Evolutionary conservation across 768 basidiomycete genomes (phyloP).

Genomic region (Dacryopinax spathularia): DNA sequence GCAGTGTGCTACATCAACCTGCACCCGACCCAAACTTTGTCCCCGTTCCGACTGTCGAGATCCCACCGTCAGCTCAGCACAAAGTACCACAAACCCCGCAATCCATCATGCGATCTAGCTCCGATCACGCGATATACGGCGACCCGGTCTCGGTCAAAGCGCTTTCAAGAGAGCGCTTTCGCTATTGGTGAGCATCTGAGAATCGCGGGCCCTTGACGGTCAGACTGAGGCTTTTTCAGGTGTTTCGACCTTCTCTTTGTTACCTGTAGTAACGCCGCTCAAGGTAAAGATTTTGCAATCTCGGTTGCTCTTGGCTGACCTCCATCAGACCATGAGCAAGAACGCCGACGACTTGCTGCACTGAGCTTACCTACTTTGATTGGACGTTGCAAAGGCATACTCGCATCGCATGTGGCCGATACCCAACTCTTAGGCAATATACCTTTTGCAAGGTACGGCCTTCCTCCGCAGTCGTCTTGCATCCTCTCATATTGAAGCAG

Average conservation of each 20-base stretch:
- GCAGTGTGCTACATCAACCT: background rate
- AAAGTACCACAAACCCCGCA: background rate
- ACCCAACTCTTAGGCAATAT: conserved; percentile 69
- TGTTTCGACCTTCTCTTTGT: conserved; percentile 77
- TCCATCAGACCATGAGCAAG: conserved; percentile 41
- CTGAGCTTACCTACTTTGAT: conserved; percentile 58
- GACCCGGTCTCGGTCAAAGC: background rate
- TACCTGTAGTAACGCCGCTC: conserved; percentile 53
- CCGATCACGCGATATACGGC: background rate
- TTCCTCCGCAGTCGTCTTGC: background rate
- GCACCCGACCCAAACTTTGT: conserved; percentile 13
- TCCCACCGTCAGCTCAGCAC: conserved; percentile 10
- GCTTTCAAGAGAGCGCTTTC: conserved; percentile 68
- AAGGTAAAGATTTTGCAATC: conserved; percentile 31
- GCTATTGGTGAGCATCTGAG: conserved; percentile 45
- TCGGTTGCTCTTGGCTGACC: background rate
- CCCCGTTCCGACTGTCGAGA: conserved; percentile 1
- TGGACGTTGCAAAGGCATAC: conserved; percentile 52
- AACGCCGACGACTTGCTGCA: conserved; percentile 55
- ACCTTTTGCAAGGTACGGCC: conserved; percentile 65
- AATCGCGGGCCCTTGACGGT: background rate
- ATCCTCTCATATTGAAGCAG: conserved; percentile 28
- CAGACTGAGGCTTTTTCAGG: background rate
- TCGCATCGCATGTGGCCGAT: conserved; percentile 71
- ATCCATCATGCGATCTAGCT: background rate